Percentiles rank a stretch among this genome's conserved stretches.
These are phyloP conservation scores for Cryomyces minteri DNA, from an alignment of 495 filamentous ascomycete species.

Conservation along the genomic window DNA sequence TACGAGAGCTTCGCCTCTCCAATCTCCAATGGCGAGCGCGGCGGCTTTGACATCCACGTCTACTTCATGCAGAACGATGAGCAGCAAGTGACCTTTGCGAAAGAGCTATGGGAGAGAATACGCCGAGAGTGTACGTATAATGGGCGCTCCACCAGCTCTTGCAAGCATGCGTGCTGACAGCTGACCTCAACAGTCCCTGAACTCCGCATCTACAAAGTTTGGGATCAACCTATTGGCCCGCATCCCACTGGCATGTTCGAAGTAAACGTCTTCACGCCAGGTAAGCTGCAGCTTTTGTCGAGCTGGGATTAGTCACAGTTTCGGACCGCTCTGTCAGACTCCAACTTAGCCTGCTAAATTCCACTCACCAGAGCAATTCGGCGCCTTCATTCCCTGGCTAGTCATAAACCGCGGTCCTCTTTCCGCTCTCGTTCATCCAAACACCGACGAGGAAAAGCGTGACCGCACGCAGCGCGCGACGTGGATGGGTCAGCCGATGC, in stretches of 20 bases:
- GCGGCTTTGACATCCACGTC: constrained; percentile 62
- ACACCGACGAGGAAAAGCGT: constrained; percentile 43
- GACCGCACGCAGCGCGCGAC: constrained; percentile 67
- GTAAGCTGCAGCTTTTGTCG: constrained; percentile 7
- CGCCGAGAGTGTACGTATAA: constrained; percentile 48
- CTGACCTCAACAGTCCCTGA: constrained; percentile 45
- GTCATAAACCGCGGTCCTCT: constrained; percentile 69
- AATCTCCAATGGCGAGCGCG: constrained; percentile 17
- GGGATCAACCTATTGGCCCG: constrained; percentile 60
- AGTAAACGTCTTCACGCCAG: constrained; percentile 70
- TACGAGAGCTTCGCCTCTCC: constrained; percentile 16
- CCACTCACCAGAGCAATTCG: constrained; percentile 38
- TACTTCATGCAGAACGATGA: constrained; percentile 44
- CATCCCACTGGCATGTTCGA: constrained; percentile 84
- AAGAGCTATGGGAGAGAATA: constrained; percentile 59
- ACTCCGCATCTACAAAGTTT: constrained; percentile 63
- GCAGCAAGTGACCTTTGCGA: constrained; percentile 43
- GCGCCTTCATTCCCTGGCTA: constrained; percentile 74
- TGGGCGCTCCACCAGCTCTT: too few relatives aligned
- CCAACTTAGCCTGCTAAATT: neutral
- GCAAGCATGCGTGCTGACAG: neutral
- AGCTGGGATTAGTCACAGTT: neutral
- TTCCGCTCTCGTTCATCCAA: constrained; percentile 65
- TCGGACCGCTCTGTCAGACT: neutral
- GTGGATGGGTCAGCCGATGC: constrained; percentile 64